Evolutionary conservation across 495 filamentous ascomycete genomes (phyloP), one percentile per base, ranked within the genome.

Genomic region (Symbiotaphrina buchneri): DNA sequence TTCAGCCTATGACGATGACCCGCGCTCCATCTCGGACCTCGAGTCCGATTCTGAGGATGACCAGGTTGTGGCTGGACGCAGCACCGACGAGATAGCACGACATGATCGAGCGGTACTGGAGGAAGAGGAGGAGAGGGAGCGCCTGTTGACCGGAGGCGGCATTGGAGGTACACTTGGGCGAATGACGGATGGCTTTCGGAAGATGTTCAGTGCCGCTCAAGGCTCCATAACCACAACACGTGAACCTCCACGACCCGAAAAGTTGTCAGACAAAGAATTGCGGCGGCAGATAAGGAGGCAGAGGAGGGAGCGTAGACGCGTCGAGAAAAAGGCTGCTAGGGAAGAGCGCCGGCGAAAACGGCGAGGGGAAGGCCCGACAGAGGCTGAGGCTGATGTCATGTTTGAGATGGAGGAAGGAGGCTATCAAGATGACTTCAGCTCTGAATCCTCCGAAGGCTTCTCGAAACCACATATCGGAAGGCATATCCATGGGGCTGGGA

Each of bases 81-180:
- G 75, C 10, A 76, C 66, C 29, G 79, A 75, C 38, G 81, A 91
- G 45, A 54, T 81, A 17, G 56, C 65, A 8, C 58, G 66, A 16
- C 65, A 75, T 47, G 83, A 90, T 43, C 61, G 66, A 28, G 59
- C 70, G n/a, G 71, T 92, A 0, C 47, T 93, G 36, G 63, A 75
- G 26, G 79, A 87, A 38, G 84, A 95, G 53, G 83, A 93, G 34
- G 83, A 94, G 44, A 56, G 74, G 28, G 84, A 90, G 42, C 67
- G 74, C 37, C 48, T 93, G 26, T 58, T 94, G 22, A 53, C 66
- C 22, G 39, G 55, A 44, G 47, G 55, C 41, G 30, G 54, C 51
- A 47, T 51, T 21, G 53, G 58, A 30, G 60, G 65, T 15, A 51
- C 53, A 1, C n/a, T n/a, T n/a, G n/a, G n/a, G n/a, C n/a, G n/a